Conservation (phyloP, 306 rosid species). For the Luffa aegyptiaca region DNA sequence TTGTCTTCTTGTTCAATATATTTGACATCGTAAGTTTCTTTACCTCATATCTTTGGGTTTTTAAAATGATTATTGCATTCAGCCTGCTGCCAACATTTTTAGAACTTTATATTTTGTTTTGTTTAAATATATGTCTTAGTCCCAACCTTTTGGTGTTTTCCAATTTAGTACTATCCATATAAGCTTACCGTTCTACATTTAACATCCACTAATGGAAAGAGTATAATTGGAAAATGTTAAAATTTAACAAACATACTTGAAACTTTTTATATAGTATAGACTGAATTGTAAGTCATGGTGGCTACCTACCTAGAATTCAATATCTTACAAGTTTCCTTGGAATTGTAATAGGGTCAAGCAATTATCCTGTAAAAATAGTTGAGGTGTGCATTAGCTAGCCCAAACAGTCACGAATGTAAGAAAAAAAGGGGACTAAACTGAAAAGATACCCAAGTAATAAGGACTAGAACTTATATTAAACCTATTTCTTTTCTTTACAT, state of each 20-base stretch:
- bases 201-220: not conserved
- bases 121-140: not conserved
- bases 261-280: not conserved
- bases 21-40: conserved; percentile 87
- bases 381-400: not conserved
- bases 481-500: not conserved
- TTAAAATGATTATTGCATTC: conserved; percentile 1
- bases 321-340: not conserved
- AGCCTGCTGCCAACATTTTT: not conserved
- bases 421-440: not conserved
- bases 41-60: conserved; percentile 6
- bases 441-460: not conserved
- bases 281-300: not conserved
- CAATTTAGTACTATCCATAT: not conserved
- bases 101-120: not conserved
- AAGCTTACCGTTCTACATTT: not conserved
- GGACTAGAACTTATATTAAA: not conserved
- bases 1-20: conserved; percentile 88
- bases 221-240: not conserved
- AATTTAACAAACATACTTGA: not conserved
- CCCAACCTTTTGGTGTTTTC: not conserved
- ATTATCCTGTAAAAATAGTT: not conserved
- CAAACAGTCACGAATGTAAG: not conserved
- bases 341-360: not conserved
- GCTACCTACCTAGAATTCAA: not conserved